These are phyloP conservation scores for Helianthus annuus DNA, from an alignment of 129 eudicot genomes.

Conservation along the genomic window HanXRQr2.0-SUNRISE NC_035444.2:133938825-133939324, in stretches of 20 bases:
- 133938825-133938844: constrained; percentile 24
- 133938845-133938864: not conserved
- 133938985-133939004: constrained; percentile 4
- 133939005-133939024: constrained; percentile 33
- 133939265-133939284: constrained; percentile 26
- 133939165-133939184: constrained; percentile 30
- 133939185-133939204: constrained; percentile 38
- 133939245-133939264: constrained; percentile 48
- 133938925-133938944: constrained; percentile 22
- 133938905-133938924: constrained; percentile 45
- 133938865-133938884: constrained; percentile 40
- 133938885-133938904: constrained; percentile 23
- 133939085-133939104: constrained; percentile 48
- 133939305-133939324: constrained; percentile 52
- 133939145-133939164: constrained; percentile 50
- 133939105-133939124: constrained; percentile 78
- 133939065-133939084: constrained; percentile 59
- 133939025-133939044: constrained; percentile 34
- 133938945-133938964: constrained; percentile 32
- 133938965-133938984: constrained; percentile 6
- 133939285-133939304: constrained; percentile 44
- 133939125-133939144: constrained; percentile 96
- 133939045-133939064: constrained; percentile 57
- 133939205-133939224: constrained; percentile 42
- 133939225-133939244: constrained; percentile 53